Percentiles rank a stretch among this genome's conserved stretches.
Conservation (phyloP, 306 rosid genomes). For the Rosa rugosa region DNA sequence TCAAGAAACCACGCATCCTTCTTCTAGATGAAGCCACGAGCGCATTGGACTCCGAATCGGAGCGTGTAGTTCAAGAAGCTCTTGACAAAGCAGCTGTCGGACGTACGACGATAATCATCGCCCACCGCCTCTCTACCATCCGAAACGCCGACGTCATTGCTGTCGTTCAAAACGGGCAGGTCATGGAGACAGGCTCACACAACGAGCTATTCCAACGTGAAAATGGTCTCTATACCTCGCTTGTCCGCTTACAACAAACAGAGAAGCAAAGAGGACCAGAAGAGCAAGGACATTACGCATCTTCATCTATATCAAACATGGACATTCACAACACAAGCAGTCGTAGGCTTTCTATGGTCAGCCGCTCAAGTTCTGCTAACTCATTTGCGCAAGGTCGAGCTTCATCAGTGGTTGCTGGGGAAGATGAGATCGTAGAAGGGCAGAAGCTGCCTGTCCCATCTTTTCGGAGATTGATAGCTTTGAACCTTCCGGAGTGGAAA, state of each 20-base stretch:
- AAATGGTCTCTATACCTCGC: slow-evolving; percentile 54
- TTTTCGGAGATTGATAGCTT: slow-evolving; percentile 57
- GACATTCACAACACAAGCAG: slow-evolving; percentile 46
- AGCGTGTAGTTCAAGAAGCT: slow-evolving; percentile 84
- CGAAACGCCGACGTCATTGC: slow-evolving; percentile 68
- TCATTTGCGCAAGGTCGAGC: slow-evolving; percentile 31
- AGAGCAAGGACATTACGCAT: slow-evolving; percentile 8
- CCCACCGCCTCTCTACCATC: slow-evolving; percentile 81
- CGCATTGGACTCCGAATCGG: slow-evolving; percentile 83
- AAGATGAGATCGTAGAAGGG: slow-evolving; percentile 16
- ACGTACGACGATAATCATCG: slow-evolving; percentile 81
- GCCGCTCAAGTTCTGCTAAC: slow-evolving; percentile 53
- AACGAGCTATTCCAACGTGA: slow-evolving; percentile 45
- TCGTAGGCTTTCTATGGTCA: slow-evolving; percentile 38
- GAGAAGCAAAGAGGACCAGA: slow-evolving; percentile 32
- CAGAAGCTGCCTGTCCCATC: slow-evolving; percentile 48
- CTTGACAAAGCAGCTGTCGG: slow-evolving; percentile 71
- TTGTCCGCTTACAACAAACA: slow-evolving; percentile 65
- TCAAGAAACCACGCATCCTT: slow-evolving; percentile 68
- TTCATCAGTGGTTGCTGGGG: slow-evolving; percentile 20
- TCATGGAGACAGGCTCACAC: slow-evolving; percentile 74
- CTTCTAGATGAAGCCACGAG: slow-evolving; percentile 90
- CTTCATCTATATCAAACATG: slow-evolving; percentile 34
- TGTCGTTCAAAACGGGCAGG: slow-evolving; percentile 59
- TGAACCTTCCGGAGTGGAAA: slow-evolving; percentile 85